Evolutionary conservation across 169 alveolate species (phyloP).

Genomic region (Eimeria maxima): DNA sequence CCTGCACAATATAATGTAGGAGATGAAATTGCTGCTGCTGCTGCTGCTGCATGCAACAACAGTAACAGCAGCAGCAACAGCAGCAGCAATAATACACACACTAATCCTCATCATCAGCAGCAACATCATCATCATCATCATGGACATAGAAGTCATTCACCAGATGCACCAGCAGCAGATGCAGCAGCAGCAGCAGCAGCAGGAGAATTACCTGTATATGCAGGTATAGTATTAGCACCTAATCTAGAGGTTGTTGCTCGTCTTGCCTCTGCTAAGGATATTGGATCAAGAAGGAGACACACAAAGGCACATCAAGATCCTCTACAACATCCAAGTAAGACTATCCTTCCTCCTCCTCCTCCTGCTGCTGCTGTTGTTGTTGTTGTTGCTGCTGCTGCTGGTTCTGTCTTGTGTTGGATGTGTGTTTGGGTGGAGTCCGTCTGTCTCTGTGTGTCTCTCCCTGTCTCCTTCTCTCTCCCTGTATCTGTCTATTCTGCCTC

Average conservation of each 20-base stretch:
- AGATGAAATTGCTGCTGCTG: constrained; percentile 9
- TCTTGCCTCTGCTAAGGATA: not conserved
- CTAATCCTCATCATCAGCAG: not conserved
- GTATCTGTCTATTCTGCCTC: not conserved
- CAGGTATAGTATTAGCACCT: constrained; percentile 78
- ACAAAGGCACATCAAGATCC: not conserved
- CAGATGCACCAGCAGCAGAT: constrained; percentile 19
- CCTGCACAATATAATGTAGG: constrained; percentile 73
- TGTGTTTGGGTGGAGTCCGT: not conserved
- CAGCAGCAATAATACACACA: not conserved
- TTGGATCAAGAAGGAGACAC: constrained; percentile 16
- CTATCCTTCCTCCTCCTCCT: not conserved
- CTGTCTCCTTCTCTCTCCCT: not conserved
- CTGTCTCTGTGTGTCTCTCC: not conserved
- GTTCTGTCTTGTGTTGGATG: not conserved
- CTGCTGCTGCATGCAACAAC: not conserved
- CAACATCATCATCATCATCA: too few relatives aligned
- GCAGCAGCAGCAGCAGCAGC: constrained; percentile 59
- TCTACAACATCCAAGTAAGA: not conserved
- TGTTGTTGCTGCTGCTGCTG: constrained; percentile 2
- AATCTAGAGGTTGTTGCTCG: constrained; percentile 69
- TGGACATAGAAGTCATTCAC: too few relatives aligned
- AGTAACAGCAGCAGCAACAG: not conserved
- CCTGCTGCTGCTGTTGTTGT: constrained; percentile 24
- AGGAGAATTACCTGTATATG: not conserved